Evolutionary conservation across 495 filamentous ascomycete species (phyloP).

Genomic region (Immersiella caudata): DNA sequence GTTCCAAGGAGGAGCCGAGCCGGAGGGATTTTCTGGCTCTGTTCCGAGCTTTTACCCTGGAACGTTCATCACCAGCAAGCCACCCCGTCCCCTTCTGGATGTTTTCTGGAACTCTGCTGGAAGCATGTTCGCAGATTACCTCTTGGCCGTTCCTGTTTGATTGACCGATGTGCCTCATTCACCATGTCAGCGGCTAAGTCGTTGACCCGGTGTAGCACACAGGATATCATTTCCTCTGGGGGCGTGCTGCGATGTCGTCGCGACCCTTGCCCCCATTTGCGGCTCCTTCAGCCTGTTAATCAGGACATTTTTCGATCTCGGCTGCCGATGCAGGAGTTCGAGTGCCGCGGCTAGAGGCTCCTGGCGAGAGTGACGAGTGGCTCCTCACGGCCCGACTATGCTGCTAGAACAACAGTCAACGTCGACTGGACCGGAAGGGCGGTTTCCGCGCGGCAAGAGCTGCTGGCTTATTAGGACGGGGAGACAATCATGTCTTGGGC

Average conservation of each 20-base stretch:
- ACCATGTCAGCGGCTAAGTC: conserved; percentile 23
- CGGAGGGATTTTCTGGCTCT: conserved; percentile 27
- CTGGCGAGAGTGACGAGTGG: background rate
- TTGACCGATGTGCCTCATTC: conserved; percentile 40
- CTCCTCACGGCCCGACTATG: background rate
- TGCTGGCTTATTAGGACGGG: conserved; percentile 13
- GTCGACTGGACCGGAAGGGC: conserved; percentile 25
- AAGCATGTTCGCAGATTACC: conserved; percentile 39
- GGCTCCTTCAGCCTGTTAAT: conserved; percentile 28
- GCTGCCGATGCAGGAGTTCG: conserved; percentile 19
- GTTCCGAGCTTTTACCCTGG: conserved; percentile 28
- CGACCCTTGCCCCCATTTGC: conserved; percentile 10
- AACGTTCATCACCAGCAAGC: conserved; percentile 10
- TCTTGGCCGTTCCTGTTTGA: conserved; percentile 36
- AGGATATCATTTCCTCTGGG: conserved; percentile 15
- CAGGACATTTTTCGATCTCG: conserved; percentile 17
- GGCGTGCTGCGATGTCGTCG: conserved; percentile 10
- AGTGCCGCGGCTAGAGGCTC: background rate
- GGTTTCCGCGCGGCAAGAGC: conserved; percentile 25
- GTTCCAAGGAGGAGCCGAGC: conserved; percentile 24
- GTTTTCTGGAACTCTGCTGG: conserved; percentile 38
- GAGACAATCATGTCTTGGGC: conserved; percentile 16
- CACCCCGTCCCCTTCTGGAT: conserved; percentile 25
- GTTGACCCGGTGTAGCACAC: conserved; percentile 24
- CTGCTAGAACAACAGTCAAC: background rate